Percentiles rank a stretch among this genome's conserved stretches.
Evolutionary conservation across 768 basidiomycete genomes (phyloP).

Genomic region (Termitomyces sp.): DNA sequence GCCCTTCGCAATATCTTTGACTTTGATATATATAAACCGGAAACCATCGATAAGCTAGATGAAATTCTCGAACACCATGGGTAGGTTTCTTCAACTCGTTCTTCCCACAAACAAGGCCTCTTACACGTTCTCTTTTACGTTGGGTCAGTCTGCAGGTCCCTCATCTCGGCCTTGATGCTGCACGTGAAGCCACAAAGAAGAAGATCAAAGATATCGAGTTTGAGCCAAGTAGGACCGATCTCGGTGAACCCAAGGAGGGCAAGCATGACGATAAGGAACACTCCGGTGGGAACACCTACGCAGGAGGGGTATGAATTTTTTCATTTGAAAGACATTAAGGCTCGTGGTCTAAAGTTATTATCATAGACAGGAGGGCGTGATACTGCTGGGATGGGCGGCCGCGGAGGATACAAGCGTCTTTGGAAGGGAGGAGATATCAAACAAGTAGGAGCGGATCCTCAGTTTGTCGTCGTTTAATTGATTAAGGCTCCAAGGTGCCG

Average conservation of each 20-base stretch:
- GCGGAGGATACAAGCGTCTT: constrained; percentile 62
- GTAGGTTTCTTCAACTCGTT: constrained; percentile 23
- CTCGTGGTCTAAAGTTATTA: neutral
- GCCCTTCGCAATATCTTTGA: constrained; percentile 64
- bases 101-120: neutral
- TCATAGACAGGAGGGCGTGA: constrained; percentile 57
- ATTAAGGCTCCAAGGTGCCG: constrained; percentile 30
- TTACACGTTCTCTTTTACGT: neutral
- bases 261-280: constrained; percentile 60
- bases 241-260: constrained; percentile 55
- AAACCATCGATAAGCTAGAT: constrained; percentile 55
- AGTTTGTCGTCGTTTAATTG: neutral
- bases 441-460: constrained; percentile 31
- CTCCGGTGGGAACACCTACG: constrained; percentile 57
- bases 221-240: constrained; percentile 45
- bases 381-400: constrained; percentile 61
- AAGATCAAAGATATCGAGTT: constrained; percentile 53
- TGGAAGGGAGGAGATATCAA: constrained; percentile 62
- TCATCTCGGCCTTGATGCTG: constrained; percentile 50
- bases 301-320: constrained; percentile 47
- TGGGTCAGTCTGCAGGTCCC: constrained; percentile 42
- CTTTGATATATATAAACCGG: constrained; percentile 63
- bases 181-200: constrained; percentile 46
- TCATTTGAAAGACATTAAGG: neutral
- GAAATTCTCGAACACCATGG: constrained; percentile 57